These are phyloP conservation scores for Mycena sp. DNA, from an alignment of 1,284 basidiomycete genomes.

Conservation along the genomic window DNA sequence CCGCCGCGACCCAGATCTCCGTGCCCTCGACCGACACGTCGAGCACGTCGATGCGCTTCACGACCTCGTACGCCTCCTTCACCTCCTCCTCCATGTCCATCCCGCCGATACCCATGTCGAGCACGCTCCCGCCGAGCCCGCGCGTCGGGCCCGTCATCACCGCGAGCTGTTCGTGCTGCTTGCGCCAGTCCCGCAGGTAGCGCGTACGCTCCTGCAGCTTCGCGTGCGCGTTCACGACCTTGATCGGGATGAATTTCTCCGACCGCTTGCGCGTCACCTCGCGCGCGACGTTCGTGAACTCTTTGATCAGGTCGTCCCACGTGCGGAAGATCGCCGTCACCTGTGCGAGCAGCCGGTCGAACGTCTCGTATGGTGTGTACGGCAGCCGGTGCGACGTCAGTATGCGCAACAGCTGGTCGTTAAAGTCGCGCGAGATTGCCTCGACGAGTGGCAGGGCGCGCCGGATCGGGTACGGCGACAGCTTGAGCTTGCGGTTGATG, in stretches of 20 bases:
- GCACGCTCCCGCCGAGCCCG: conserved; percentile 74
- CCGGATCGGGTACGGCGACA: conserved; percentile 96
- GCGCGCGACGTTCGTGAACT: conserved; percentile 97
- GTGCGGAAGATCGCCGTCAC: conserved; percentile 88
- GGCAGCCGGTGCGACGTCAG: conserved; percentile 91
- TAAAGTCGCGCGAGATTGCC: conserved; percentile 97
- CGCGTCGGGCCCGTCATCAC: conserved; percentile 97
- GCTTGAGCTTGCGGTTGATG: conserved; percentile 94
- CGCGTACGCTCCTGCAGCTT: conserved; percentile 90
- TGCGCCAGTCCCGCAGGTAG: conserved; percentile 93
- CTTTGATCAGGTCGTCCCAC: conserved; percentile 98
- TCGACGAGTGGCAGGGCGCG: conserved; percentile 96
- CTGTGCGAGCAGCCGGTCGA: conserved; percentile 85
- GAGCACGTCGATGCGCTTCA: conserved; percentile 96
- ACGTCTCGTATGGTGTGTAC: conserved; percentile 94
- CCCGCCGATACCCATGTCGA: conserved; percentile 72
- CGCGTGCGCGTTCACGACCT: conserved; percentile 90
- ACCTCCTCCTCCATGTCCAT: conserved; percentile 99
- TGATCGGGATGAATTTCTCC: conserved; percentile 98
- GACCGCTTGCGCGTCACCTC: conserved; percentile 92
- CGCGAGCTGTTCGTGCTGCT: conserved; percentile 97
- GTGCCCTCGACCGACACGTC: conserved; percentile 95
- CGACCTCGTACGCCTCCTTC: conserved; percentile 91
- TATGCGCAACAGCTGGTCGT: conserved; percentile 92
- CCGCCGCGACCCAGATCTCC: conserved; percentile 98